A percentile compares a stretch with the other conserved stretches of the same genome.
These are phyloP conservation scores for Diaporthe sp. DNA, from an alignment of 2,329 filamentous ascomycete species.

Conservation along the genomic window DNA sequence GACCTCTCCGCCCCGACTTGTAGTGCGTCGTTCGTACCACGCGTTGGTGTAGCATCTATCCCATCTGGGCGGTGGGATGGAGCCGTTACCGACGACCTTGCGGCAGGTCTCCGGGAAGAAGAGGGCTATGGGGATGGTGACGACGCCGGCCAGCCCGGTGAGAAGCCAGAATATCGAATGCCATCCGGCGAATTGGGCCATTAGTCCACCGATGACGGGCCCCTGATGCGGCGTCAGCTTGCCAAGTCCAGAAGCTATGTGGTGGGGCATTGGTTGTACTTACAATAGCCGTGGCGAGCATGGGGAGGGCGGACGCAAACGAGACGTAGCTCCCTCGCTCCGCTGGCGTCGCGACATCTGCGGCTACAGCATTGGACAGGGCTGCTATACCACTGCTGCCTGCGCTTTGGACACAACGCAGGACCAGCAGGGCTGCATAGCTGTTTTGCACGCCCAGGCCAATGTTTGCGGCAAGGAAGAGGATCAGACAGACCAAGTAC, in stretches of 20 bases:
- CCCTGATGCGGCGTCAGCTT: background rate
- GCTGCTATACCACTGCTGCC: constrained; percentile 70
- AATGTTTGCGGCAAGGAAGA: constrained; percentile 60
- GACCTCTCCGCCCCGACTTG: background rate
- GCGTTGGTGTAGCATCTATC: background rate
- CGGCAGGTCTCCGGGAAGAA: constrained; percentile 50
- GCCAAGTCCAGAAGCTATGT: background rate
- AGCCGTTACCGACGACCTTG: constrained; percentile 61
- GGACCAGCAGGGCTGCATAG: constrained; percentile 59
- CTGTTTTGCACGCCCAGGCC: constrained; percentile 59
- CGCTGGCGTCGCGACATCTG: constrained; percentile 72
- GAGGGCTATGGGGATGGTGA: constrained; percentile 38
- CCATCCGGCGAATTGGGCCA: constrained; percentile 67
- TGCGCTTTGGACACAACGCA: constrained; percentile 58
- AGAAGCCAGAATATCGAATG: constrained; percentile 69
- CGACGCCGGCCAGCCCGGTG: constrained; percentile 51
- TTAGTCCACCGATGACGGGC: constrained; percentile 66
- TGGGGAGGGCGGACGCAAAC: constrained; percentile 51
- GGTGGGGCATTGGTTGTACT: background rate
- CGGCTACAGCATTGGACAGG: constrained; percentile 67
- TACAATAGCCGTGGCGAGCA: constrained; percentile 47
- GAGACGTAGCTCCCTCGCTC: constrained; percentile 71
- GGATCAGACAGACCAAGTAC: constrained; percentile 59
- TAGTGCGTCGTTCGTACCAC: background rate
- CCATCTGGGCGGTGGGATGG: constrained; percentile 53